These are phyloP conservation scores for Pholiota microspora DNA, from an alignment of 768 basidiomycete genomes.

Conservation along the genomic window DNA sequence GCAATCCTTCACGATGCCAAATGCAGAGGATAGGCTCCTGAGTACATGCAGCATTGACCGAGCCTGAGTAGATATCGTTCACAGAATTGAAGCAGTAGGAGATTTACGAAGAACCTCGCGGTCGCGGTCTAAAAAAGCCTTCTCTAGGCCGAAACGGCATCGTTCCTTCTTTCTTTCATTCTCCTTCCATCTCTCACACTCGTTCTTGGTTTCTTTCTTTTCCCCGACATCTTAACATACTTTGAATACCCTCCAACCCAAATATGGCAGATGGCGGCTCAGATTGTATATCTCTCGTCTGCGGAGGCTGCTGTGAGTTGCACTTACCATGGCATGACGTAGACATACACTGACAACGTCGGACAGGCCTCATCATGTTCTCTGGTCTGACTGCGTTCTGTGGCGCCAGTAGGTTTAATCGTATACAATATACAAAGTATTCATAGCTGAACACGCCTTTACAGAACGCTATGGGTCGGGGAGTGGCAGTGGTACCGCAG, in stretches of 20 bases:
- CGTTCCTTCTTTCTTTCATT: not conserved
- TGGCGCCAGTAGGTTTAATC: conserved; percentile 17
- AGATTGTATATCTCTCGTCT: conserved; percentile 5
- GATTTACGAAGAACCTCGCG: not conserved
- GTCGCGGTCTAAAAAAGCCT: not conserved
- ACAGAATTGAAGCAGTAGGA: no score
- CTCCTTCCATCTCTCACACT: not conserved
- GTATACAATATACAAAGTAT: no score
- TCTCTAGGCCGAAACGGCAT: no score
- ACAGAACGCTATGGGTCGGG: conserved; percentile 30
- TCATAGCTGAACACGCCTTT: not conserved
- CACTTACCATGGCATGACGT: no score
- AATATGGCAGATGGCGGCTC: conserved; percentile 18
- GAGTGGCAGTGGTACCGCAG: conserved; percentile 27
- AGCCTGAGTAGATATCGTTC: no score
- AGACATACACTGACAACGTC: not conserved
- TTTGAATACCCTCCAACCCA: not conserved
- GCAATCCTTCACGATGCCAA: no score
- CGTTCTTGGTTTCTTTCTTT: not conserved
- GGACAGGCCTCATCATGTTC: conserved; percentile 17
- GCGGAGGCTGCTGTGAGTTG: conserved; percentile 25
- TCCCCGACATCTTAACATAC: not conserved
- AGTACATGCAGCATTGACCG: no score
- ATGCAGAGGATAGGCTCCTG: no score
- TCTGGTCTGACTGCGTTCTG: conserved; percentile 21